A percentile compares a stretch with the other conserved stretches of the same genome.
phyloP scores from a whole-genome alignment of 2,329 filamentous ascomycete species.

The Calycina herbarum region DNA sequence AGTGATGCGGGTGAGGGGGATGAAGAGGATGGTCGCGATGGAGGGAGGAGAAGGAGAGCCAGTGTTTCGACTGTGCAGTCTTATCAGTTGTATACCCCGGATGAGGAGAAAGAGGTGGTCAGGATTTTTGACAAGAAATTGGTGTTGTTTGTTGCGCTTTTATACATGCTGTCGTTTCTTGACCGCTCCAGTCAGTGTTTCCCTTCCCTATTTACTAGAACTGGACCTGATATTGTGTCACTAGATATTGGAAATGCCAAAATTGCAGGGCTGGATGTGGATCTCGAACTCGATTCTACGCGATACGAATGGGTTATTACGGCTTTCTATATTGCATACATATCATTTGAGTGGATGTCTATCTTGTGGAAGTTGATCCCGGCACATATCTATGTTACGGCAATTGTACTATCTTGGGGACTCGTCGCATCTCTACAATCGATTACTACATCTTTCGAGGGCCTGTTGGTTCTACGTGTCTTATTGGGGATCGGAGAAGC shows the following conservation, averaged over 20 bases:
- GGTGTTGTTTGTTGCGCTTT: slow-evolving; percentile 75
- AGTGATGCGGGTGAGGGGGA: slow-evolving; percentile 22
- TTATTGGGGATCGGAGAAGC: slow-evolving; percentile 65
- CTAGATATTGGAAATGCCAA: slow-evolving; percentile 63
- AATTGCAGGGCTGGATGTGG: slow-evolving; percentile 63
- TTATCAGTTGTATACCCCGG: slow-evolving; percentile 56
- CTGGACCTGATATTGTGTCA: slow-evolving; percentile 15
- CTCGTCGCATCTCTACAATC: slow-evolving; percentile 73
- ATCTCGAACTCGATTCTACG: slow-evolving; percentile 51
- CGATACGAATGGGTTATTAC: slow-evolving; percentile 63
- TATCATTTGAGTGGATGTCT: slow-evolving; percentile 65
- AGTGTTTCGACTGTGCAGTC: slow-evolving; percentile 40
- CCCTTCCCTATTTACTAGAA: slow-evolving; percentile 1
- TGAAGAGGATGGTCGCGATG: slow-evolving; percentile 17
- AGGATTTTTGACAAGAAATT: slow-evolving; percentile 75
- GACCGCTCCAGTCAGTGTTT: slow-evolving; percentile 72
- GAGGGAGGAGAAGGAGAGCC: slow-evolving; percentile 24
- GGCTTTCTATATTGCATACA: slow-evolving; percentile 64
- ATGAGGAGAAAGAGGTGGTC: slow-evolving; percentile 73
- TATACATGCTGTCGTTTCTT: slow-evolving; percentile 84
- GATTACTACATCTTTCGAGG: slow-evolving; percentile 62
- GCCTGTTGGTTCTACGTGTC: slow-evolving; percentile 55
- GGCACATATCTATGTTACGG: slow-evolving; percentile 58
- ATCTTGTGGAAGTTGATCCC: slow-evolving; percentile 61
- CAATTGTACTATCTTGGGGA: slow-evolving; percentile 77